Evolutionary conservation across 257 asterid genomes (phyloP), one percentile per base, ranked within the genome.

Genomic region (Echites panduratus): DNA sequence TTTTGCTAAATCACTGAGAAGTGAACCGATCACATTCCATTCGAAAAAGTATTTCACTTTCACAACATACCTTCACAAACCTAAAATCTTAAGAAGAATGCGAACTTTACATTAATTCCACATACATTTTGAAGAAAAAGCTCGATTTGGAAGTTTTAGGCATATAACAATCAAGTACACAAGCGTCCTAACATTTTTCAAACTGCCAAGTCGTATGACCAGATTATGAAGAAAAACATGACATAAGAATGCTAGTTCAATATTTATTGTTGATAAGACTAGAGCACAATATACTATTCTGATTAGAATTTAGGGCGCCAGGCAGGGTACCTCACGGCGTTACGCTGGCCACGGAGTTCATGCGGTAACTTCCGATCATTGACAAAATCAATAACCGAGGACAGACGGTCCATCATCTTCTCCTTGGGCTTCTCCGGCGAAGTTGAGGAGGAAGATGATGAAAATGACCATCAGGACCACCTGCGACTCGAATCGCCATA

Each of bases 271-370:
- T 24, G 35, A 3, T 24, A 11, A 29, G 17, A 2, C 16, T 57
- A 12, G 4, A 57, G 38, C 64, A 26, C 26, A 57, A 57, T 26
- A 13, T 38, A 19, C 53, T 35, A 41, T 26, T 57, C 5, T 2
- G 27, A 35, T 56, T 9, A 41, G 35, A 24, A 26, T 3, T 13
- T 13, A 8, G 17, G 49, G 43, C 11, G 6, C 13, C 48, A 27
- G 8, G 3, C 9, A 6, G 7, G 6, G 75, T 49, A 90, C 97
- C 90, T 89, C 81, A 92, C 86, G 88, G 82, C 74, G 73, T 89
- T 89, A 24, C 93, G 93, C 66, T 85, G 95, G 66, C 97, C 98
- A 57, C 98, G 93, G 79, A 89, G 91, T 84, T 92, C 96, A 70
- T 91, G 90, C 47, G 97, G 96, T n/a, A 92, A 93, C 61, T 90